phyloP scores from a whole-genome alignment of 768 basidiomycete species.

The Pleurotus giganteus region DNA sequence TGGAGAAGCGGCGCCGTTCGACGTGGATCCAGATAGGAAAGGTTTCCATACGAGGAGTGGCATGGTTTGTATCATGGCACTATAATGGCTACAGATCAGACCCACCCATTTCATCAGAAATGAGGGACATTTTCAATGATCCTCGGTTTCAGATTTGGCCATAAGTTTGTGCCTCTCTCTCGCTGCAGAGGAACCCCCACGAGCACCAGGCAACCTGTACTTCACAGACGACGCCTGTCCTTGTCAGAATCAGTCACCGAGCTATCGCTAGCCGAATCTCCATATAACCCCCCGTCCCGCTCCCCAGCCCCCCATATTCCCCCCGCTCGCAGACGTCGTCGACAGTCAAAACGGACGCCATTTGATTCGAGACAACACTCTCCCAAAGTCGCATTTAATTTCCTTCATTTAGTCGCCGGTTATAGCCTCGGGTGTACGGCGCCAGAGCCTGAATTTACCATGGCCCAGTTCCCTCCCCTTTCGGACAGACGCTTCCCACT shows the following conservation, averaged over 20 bases:
- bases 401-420: constrained; percentile 3
- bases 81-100: background rate
- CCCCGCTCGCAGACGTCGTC: too few relatives aligned
- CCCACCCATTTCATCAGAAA: background rate
- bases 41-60: background rate
- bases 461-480: constrained; percentile 9
- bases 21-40: background rate
- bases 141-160: constrained; percentile 4
- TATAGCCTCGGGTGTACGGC: constrained; percentile 7
- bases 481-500: constrained; percentile 5
- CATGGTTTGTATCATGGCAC: background rate
- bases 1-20: background rate
- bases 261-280: background rate
- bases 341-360: too few relatives aligned
- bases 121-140: background rate
- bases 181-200: background rate
- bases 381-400: background rate
- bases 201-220: background rate
- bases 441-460: background rate
- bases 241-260: background rate
- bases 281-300: background rate
- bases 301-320: background rate
- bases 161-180: background rate
- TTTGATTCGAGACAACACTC: too few relatives aligned
- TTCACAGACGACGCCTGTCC: background rate